Evolutionary conservation across 2,329 filamentous ascomycete genomes (phyloP).

Genomic region (Penicillium sp.): DNA sequence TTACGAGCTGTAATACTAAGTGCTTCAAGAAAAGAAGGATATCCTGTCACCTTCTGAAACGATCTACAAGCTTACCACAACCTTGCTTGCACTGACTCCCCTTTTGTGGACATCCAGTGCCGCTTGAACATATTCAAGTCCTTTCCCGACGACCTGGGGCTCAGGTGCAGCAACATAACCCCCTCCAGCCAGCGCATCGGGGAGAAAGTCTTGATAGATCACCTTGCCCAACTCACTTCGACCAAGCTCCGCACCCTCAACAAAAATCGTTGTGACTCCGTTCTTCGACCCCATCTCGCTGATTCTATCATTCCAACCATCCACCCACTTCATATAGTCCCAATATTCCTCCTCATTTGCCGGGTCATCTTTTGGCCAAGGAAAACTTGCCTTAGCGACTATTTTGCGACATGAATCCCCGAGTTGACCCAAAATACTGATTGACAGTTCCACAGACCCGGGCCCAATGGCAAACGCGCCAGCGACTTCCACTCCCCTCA

Average conservation of each 20-base stretch:
- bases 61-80: constrained; percentile 34
- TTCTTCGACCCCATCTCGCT: background rate
- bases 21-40: too few relatives aligned
- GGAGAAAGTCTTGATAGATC: constrained; percentile 44
- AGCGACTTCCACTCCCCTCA: constrained; percentile 20
- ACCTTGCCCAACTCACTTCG: background rate
- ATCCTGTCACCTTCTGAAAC: too few relatives aligned
- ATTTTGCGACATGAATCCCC: constrained; percentile 2
- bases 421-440: constrained; percentile 15
- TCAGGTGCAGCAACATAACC: constrained; percentile 42
- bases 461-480: constrained; percentile 20
- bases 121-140: constrained; percentile 46
- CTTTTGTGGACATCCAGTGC: constrained; percentile 40
- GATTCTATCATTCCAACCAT: background rate
- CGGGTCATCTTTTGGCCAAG: constrained; percentile 4
- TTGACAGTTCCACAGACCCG: constrained; percentile 20
- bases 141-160: constrained; percentile 43
- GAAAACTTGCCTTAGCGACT: constrained; percentile 16
- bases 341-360: background rate
- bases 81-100: constrained; percentile 47
- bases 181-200: constrained; percentile 39
- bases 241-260: constrained; percentile 1
- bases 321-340: background rate
- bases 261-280: constrained; percentile 20
- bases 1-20: too few relatives aligned